Evolutionary conservation across 441 rosid species (phyloP), one percentile per base, ranked within the genome.

Genomic region (Corymbia citriodora): DNA sequence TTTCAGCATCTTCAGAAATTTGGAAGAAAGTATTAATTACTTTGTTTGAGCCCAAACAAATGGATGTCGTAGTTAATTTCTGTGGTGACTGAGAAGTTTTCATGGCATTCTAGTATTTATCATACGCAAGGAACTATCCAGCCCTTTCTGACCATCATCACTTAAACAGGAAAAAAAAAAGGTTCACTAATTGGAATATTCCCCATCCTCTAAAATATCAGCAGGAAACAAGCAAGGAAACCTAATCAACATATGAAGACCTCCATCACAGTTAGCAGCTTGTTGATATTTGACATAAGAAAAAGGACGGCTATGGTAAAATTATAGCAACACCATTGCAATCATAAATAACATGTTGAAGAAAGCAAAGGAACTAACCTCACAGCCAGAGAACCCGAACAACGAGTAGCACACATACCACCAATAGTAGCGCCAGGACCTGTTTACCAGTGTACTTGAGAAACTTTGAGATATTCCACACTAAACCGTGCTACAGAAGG

Each of bases 381-480:
- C 91, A 96, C 99, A 87, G 99, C 99, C 92, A 98, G 94, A 92
- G 99, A 96, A 88, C 99, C 99, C 89, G 99, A 98, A 96, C 99
- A 97, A 83, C 99, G 99, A 86, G 99, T 98, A 89, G 99, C 98
- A 92, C 99, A 97, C 99, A 96, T 98, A 88, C 99, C 99, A 68
- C 99, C 98, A 53, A 98, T 96, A 89, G 95, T 94, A 91, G 99
- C 99, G 79, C 99, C 98, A 31, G 99, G 99, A 81, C 99, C 99
- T 98, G 96, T 88, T 91, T 57, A 79, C 89, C 65, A 92, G 88
- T 29, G 74, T 70, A 87, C 85, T 61, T 89, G 25, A 89, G 55
- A 79, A 90, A 87, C 86, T 91, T 82, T 70, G 86, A 87, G 53
- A 85, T 49, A 79, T 45, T 18, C 89, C 55, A 63, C 79, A 45